phyloP scores from a whole-genome alignment of 2,329 filamentous ascomycete species.

The Epichloe glyceriae region DNA sequence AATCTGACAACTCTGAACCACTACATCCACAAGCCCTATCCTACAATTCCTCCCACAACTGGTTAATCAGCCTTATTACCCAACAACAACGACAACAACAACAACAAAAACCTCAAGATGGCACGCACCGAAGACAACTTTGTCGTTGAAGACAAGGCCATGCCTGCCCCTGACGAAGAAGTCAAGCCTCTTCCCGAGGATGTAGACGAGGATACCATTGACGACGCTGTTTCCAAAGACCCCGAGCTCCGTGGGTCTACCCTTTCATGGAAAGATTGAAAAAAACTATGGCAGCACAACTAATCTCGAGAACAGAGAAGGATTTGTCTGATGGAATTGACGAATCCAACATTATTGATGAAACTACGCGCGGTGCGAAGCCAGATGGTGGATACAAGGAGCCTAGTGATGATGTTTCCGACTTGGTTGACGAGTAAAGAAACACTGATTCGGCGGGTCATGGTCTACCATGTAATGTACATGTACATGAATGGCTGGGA shows the following conservation, averaged over 20 bases:
- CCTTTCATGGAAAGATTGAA: not conserved
- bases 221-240: conserved; percentile 1
- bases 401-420: conserved; percentile 2
- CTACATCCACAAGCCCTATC: no score
- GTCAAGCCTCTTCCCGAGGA: conserved; percentile 5
- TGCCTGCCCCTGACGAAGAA: not conserved
- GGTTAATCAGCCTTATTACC: not conserved
- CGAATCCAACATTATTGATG: conserved; percentile 4
- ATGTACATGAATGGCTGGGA: no score
- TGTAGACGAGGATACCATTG: not conserved
- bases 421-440: conserved; percentile 1
- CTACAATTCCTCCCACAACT: no score
- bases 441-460: no score
- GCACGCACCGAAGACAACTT: not conserved
- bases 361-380: conserved; percentile 3
- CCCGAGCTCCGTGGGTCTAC: conserved; percentile 1
- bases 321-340: conserved; percentile 2
- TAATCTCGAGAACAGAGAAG: not conserved
- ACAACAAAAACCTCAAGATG: not conserved
- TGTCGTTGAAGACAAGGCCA: conserved; percentile 1
- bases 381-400: conserved; percentile 2
- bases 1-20: no score
- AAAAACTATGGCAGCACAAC: not conserved
- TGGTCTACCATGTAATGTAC: no score
- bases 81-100: not conserved